phyloP scores from a whole-genome alignment of 2,329 filamentous ascomycete genomes.

The Aspergillus felis region DNA sequence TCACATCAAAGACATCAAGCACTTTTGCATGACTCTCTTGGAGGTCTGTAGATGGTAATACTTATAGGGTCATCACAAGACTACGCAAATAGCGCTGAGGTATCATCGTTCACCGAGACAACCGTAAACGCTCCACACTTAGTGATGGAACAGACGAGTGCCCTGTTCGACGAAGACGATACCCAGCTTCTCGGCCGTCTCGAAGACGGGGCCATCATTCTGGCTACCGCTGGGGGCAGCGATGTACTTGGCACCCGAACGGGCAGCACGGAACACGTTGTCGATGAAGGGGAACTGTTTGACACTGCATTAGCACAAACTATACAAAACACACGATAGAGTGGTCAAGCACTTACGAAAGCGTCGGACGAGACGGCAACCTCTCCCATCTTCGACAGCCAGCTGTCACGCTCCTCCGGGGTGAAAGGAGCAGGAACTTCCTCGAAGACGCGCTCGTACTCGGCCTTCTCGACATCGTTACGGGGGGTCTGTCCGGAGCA shows the following conservation, averaged over 20 bases:
- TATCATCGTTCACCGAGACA: background rate
- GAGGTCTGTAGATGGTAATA: background rate
- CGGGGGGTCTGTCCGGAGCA: conserved; percentile 86
- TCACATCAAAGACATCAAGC: background rate
- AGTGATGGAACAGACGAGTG: conserved; percentile 92
- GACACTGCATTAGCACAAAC: background rate
- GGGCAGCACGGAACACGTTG: conserved; percentile 87
- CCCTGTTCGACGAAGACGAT: conserved; percentile 97
- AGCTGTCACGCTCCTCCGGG: conserved; percentile 75
- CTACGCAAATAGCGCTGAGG: conserved; percentile 4
- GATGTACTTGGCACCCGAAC: conserved; percentile 92
- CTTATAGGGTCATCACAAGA: conserved; percentile 9
- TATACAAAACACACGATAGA: background rate
- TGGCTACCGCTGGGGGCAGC: conserved; percentile 80
- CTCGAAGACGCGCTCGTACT: conserved; percentile 87
- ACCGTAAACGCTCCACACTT: conserved; percentile 23
- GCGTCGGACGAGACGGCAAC: conserved; percentile 92
- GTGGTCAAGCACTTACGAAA: conserved; percentile 63
- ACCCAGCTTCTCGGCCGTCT: conserved; percentile 84
- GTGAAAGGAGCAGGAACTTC: conserved; percentile 81
- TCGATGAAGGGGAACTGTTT: conserved; percentile 88
- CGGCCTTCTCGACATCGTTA: conserved; percentile 75
- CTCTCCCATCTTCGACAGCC: conserved; percentile 69
- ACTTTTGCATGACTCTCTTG: background rate
- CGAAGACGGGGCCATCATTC: conserved; percentile 53